Percentiles rank a stretch among this genome's conserved stretches.
These are phyloP conservation scores for Apium graveolens DNA, from an alignment of 129 eudicot species.

Conservation along the genomic window DNA sequence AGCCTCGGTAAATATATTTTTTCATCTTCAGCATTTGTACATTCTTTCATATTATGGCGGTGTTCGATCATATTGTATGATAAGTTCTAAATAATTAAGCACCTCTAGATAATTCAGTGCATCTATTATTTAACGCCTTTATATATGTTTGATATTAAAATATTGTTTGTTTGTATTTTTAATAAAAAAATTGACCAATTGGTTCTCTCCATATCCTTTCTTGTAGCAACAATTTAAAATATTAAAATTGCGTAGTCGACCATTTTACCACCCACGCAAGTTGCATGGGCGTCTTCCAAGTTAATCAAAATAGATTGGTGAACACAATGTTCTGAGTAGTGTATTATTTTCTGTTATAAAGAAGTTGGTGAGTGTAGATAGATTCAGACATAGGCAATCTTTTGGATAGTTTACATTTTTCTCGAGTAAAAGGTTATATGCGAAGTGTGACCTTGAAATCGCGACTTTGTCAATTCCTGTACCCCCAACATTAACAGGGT, in stretches of 20 bases:
- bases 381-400: background rate
- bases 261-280: background rate
- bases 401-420: background rate
- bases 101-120: background rate
- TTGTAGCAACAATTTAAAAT: background rate
- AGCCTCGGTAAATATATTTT: conserved; percentile 61
- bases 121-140: background rate
- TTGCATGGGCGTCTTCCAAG: background rate
- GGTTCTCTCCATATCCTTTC: background rate
- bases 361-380: background rate
- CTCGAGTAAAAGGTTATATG: background rate
- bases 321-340: background rate
- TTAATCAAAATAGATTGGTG: background rate
- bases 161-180: background rate
- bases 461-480: background rate
- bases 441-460: background rate
- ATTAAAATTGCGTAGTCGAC: background rate
- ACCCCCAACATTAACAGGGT: background rate
- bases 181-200: background rate
- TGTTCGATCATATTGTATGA: background rate
- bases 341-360: no score
- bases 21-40: background rate
- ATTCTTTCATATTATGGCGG: background rate
- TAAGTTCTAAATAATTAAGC: background rate
- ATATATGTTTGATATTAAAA: background rate